phyloP scores from a whole-genome alignment of 225 moss, liverwort and hornwort species.

The Rhytidiadelphus loreus region DNA sequence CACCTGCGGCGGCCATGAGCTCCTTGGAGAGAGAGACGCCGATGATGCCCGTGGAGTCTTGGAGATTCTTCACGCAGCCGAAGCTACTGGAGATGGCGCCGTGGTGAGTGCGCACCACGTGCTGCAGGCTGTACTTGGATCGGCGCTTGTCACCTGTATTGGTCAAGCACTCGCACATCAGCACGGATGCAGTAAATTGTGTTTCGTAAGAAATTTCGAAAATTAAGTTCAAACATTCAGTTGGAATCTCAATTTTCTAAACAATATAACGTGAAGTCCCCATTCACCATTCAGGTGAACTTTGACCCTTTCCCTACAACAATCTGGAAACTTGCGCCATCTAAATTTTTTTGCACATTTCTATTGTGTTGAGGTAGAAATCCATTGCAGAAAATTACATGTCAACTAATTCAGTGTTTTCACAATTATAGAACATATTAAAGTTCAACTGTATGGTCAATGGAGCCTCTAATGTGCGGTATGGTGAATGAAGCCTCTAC shows the following conservation, averaged over 20 bases:
- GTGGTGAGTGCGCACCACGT: conserved; percentile 29
- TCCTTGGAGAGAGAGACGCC: conserved; percentile 24
- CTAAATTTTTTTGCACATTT: neutral
- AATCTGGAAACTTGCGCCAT: neutral
- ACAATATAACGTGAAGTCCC: no score
- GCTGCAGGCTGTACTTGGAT: conserved; percentile 26
- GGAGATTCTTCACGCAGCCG: neutral
- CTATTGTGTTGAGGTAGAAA: neutral
- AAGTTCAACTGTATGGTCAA: neutral
- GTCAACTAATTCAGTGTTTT: neutral
- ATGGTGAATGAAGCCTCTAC: neutral
- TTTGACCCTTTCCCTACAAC: neutral
- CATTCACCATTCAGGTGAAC: neutral
- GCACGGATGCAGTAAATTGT: neutral
- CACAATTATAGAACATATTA: neutral
- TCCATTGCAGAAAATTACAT: neutral
- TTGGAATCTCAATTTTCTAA: neutral
- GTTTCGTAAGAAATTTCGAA: neutral
- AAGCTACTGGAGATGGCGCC: conserved; percentile 7
- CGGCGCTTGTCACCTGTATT: conserved; percentile 9
- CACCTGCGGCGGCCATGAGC: conserved; percentile 7
- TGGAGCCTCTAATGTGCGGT: neutral
- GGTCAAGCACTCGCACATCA: neutral
- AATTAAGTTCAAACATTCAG: no score
- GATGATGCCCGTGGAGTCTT: neutral